These are phyloP conservation scores for Phaffomyces opuntiae DNA, from an alignment of 805 yeast species.

Conservation along the genomic window DNA sequence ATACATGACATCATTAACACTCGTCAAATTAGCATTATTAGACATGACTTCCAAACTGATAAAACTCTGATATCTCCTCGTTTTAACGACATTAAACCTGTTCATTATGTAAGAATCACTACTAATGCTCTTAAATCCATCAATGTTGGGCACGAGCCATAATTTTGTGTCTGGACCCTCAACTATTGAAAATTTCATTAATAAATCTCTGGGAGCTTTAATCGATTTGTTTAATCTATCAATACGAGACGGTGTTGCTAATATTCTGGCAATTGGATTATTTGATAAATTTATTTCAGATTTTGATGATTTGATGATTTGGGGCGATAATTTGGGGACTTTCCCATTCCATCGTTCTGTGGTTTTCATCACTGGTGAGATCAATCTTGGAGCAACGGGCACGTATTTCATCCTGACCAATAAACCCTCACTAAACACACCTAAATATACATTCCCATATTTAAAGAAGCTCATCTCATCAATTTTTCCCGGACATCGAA, in stretches of 20 bases:
- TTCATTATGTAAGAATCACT: constrained; percentile 13
- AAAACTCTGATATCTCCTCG: constrained; percentile 6
- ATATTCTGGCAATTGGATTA: constrained; percentile 32
- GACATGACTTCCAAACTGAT: constrained; percentile 13
- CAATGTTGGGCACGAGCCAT: constrained; percentile 11
- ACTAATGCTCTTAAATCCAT: constrained; percentile 1
- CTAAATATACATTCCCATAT: no score
- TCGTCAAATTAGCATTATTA: constrained; percentile 7
- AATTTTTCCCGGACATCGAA: not conserved
- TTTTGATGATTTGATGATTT: constrained; percentile 9
- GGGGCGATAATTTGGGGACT: not conserved
- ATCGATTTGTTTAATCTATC: constrained; percentile 29
- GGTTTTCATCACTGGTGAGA: constrained; percentile 9
- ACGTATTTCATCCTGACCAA: constrained; percentile 3
- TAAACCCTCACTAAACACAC: no score
- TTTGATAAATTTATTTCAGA: constrained; percentile 2
- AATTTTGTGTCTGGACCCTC: constrained; percentile 1
- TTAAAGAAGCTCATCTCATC: not conserved
- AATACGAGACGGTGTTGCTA: constrained; percentile 38
- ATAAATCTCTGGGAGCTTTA: constrained; percentile 7
- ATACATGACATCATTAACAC: constrained; percentile 7
- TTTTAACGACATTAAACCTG: constrained; percentile 1
- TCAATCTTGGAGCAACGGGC: constrained; percentile 4
- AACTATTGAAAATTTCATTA: constrained; percentile 8
- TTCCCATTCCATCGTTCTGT: constrained; percentile 9